Evolutionary conservation across 805 yeast species (phyloP), one percentile per base, ranked within the genome.

Genomic region (Lachancea sp.): DNA sequence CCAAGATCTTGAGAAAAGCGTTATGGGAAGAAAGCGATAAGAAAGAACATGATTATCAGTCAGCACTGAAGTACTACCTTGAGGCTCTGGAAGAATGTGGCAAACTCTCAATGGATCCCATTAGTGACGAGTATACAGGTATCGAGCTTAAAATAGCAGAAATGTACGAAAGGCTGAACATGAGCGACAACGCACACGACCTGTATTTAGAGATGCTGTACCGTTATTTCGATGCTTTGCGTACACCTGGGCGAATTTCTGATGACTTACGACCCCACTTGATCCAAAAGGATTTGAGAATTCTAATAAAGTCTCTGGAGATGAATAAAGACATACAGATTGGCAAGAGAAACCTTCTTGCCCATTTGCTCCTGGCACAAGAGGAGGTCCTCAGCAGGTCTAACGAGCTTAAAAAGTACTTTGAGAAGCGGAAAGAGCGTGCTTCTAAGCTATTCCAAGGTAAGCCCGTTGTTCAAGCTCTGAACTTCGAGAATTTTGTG

Each of bases 91-190:
- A 76, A 21, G 71, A 75, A 46, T 80, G 87, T 29, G 72, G 78
- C 26, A 65, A 70, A 20, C 62, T 77, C 34, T 70, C 69, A 0
- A 58, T 86, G 64, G 74, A 76, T 46, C 72, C 72, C 8, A 51
- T 83, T 23, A 69, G 77, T 42, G 92, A 86, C 54, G 90, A 84
- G 54, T 89, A 84, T 59, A 89, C 97, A 0, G 96, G 97, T 0
- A 76, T 90, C 39, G 95, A 89, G 54, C 68, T 90, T 58, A 86
- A 89, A 54, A 67, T 86, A 25, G 95, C 83, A 8, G 95, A 88
- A 54, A 82, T 87, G 87, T 84, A 77, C 56, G 95, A 86, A 53
- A 69, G 80, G 29, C 60, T 87, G 50, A 71, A 69, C 16, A 70
- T 74, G 77, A 48, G 55, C 23, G 75, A 75, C 11, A 83, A 81